Conservation (phyloP, 345 rosid genomes). For the Euphorbia pulcherrima region DNA sequence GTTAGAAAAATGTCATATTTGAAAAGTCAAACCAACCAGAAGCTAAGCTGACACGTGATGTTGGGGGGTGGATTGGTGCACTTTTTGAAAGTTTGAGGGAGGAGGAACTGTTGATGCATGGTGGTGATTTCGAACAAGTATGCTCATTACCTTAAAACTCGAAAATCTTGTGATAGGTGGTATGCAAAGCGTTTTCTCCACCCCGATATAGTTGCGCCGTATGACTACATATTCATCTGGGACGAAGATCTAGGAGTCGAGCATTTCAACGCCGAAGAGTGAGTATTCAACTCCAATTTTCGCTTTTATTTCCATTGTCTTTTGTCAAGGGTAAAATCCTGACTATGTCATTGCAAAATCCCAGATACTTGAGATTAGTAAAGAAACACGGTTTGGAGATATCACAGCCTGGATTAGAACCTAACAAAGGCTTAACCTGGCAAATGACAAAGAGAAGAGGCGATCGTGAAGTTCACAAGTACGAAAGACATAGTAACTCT, state of each 20-base stretch:
- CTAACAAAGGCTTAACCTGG: slow-evolving; percentile 80
- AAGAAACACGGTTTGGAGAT: slow-evolving; percentile 92
- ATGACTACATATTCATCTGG: slow-evolving; percentile 96
- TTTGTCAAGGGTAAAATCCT: slow-evolving; percentile 10
- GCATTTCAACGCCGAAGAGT: slow-evolving; percentile 90
- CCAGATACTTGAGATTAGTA: slow-evolving; percentile 74
- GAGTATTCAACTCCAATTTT: slow-evolving; percentile 28
- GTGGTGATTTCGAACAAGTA: not conserved
- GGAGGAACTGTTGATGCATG: too few relatives aligned
- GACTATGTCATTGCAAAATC: slow-evolving; percentile 12
- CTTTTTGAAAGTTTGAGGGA: too few relatives aligned
- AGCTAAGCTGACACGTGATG: too few relatives aligned
- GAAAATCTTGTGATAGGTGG: slow-evolving; percentile 62
- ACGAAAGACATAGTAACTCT: slow-evolving; percentile 25
- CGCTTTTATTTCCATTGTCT: not conserved
- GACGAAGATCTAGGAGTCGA: slow-evolving; percentile 96
- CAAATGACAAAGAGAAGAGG: slow-evolving; percentile 92
- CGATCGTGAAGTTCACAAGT: slow-evolving; percentile 91
- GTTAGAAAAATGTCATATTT: too few relatives aligned
- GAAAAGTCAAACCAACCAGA: too few relatives aligned
- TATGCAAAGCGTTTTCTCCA: slow-evolving; percentile 99
- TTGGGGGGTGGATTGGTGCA: too few relatives aligned
- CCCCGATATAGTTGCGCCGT: slow-evolving; percentile 88
- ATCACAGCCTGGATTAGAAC: slow-evolving; percentile 97
- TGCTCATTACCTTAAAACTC: slow-evolving; percentile 12